phyloP scores from a whole-genome alignment of 1,284 basidiomycete species.

The Puccinia hordei region DNA sequence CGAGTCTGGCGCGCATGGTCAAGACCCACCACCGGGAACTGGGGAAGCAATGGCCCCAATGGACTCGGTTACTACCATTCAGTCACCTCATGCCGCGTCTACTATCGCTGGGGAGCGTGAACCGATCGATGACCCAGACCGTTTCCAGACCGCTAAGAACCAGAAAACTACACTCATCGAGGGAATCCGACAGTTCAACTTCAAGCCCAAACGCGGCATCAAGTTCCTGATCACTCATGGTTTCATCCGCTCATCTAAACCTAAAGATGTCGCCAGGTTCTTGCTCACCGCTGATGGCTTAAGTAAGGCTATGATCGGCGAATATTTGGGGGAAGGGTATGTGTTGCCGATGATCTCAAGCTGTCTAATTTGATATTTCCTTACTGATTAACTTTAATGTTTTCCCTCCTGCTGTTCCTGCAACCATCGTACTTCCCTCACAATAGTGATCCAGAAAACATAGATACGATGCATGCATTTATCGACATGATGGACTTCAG shows the following conservation, averaged over 20 bases:
- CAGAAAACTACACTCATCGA: constrained; percentile 94
- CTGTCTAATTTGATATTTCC: constrained; percentile 14
- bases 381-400: constrained; percentile 27
- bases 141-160: constrained; percentile 94
- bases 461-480: constrained; percentile 93
- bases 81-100: constrained; percentile 63
- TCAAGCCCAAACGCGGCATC: constrained; percentile 92
- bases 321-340: constrained; percentile 94
- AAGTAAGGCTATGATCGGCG: constrained; percentile 93
- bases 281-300: constrained; percentile 87
- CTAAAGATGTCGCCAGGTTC: constrained; percentile 83
- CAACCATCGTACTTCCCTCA: constrained; percentile 1
- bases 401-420: background rate
- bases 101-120: constrained; percentile 69
- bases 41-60: constrained; percentile 45
- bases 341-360: constrained; percentile 56
- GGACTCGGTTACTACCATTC: constrained; percentile 6
- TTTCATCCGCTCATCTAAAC: constrained; percentile 76
- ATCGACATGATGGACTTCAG: constrained; percentile 86
- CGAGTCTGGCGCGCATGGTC: constrained; percentile 54
- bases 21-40: constrained; percentile 52
- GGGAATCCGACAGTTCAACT: constrained; percentile 97
- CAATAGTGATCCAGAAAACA: constrained; percentile 75
- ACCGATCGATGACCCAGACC: constrained; percentile 77
- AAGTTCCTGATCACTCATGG: constrained; percentile 85